phyloP scores from a whole-genome alignment of 2,329 filamentous ascomycete species.

The Xylariaceae sp. region DNA sequence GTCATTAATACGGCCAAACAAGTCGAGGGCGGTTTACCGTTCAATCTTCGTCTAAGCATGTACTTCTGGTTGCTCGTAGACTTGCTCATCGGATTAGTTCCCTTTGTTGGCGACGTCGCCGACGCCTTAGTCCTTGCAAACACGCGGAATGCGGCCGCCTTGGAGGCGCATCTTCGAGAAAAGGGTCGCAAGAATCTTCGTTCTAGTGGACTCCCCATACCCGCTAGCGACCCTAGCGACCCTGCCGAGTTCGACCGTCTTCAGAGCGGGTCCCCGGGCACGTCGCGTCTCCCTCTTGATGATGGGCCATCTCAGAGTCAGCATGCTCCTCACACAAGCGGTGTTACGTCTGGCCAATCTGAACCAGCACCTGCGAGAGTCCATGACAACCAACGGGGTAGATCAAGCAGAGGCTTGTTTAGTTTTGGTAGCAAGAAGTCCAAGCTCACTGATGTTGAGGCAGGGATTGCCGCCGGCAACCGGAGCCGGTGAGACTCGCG shows the following conservation, averaged over 20 bases:
- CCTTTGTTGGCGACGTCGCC: constrained; percentile 68
- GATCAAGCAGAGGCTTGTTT: constrained; percentile 26
- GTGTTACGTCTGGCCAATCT: constrained; percentile 19
- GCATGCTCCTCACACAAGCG: constrained; percentile 23
- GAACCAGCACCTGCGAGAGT: constrained; percentile 25
- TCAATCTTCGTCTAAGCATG: constrained; percentile 62
- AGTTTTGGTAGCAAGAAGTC: constrained; percentile 31
- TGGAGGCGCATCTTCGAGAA: constrained; percentile 62
- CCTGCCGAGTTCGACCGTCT: constrained; percentile 46
- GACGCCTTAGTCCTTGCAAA: constrained; percentile 72
- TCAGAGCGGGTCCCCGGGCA: constrained; percentile 15
- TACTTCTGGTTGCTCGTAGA: constrained; percentile 71
- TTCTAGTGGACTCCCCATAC: constrained; percentile 41
- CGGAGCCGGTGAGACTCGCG: constrained; percentile 17
- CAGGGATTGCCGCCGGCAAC: constrained; percentile 14
- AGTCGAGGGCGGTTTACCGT: constrained; percentile 70
- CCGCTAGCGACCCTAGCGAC: constrained; percentile 47
- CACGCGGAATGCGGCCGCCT: constrained; percentile 65
- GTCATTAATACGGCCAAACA: constrained; percentile 67
- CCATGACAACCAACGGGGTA: constrained; percentile 20
- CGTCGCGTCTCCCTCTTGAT: constrained; percentile 2
- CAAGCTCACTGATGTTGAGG: constrained; percentile 28
- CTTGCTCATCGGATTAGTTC: constrained; percentile 67
- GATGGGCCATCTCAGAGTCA: constrained; percentile 1
- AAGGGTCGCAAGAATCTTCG: constrained; percentile 57